A percentile compares a stretch with the other conserved stretches of the same genome.
Evolutionary conservation across 768 basidiomycete species (phyloP).

Genomic region (Sarcomyxa edulis): DNA sequence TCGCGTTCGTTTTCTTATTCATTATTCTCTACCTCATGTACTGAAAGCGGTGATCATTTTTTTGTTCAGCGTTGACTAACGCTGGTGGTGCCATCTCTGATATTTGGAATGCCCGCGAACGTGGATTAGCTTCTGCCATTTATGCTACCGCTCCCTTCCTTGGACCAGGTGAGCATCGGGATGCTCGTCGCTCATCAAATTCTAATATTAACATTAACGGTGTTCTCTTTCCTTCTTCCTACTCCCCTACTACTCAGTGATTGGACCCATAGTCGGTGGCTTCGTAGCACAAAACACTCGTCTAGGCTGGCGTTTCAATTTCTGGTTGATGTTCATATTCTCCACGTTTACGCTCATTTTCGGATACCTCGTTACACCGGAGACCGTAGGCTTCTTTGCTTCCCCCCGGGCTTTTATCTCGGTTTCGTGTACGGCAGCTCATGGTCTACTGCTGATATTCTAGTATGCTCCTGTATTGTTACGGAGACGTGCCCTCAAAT

Average conservation of each 20-base stretch:
- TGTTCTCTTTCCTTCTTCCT: no score
- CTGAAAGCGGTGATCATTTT: slow-evolving; percentile 4
- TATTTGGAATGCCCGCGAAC: slow-evolving; percentile 54
- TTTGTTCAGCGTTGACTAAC: slow-evolving; percentile 47
- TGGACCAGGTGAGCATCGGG: slow-evolving; percentile 36
- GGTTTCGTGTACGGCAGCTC: background rate
- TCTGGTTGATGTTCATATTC: slow-evolving; percentile 61
- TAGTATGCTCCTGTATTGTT: slow-evolving; percentile 61
- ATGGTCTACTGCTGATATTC: background rate
- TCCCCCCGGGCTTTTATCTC: background rate
- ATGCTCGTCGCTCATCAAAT: background rate
- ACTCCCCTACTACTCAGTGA: slow-evolving; percentile 29
- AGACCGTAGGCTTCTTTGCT: slow-evolving; percentile 48
- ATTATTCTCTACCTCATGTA: slow-evolving; percentile 8
- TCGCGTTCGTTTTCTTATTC: slow-evolving; percentile 33
- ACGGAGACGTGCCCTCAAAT: slow-evolving; percentile 40
- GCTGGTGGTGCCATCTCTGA: slow-evolving; percentile 54
- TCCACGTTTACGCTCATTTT: slow-evolving; percentile 37
- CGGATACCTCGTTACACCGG: slow-evolving; percentile 45
- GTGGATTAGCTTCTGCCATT: slow-evolving; percentile 53
- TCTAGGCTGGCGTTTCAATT: slow-evolving; percentile 58
- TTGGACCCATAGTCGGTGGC: slow-evolving; percentile 69
- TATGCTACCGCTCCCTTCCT: slow-evolving; percentile 57
- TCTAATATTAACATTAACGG: background rate
- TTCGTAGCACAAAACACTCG: slow-evolving; percentile 43